These are phyloP conservation scores for Chlorociboria aeruginascens DNA, from an alignment of 495 filamentous ascomycete species.

Conservation along the genomic window DNA sequence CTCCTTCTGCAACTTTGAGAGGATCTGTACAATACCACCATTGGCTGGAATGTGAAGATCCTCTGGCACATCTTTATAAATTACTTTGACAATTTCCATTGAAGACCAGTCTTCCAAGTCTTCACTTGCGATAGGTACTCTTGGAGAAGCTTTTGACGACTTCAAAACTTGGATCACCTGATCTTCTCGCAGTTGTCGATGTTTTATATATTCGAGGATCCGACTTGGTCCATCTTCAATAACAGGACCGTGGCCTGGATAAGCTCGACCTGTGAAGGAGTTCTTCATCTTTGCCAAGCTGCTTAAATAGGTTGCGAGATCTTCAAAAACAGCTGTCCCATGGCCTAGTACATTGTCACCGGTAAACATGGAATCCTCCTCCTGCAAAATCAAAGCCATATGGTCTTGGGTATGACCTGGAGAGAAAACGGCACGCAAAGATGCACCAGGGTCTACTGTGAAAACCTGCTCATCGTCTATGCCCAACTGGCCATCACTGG, in stretches of 20 bases:
- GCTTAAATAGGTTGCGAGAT: slow-evolving; percentile 59
- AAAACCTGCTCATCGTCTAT: slow-evolving; percentile 68
- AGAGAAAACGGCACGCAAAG: slow-evolving; percentile 59
- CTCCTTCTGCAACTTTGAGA: slow-evolving; percentile 58
- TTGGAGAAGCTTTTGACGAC: slow-evolving; percentile 20
- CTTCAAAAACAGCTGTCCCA: slow-evolving; percentile 86
- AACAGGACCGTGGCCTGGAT: slow-evolving; percentile 79
- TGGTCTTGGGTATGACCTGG: slow-evolving; percentile 87
- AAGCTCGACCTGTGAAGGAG: slow-evolving; percentile 56
- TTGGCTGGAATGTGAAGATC: slow-evolving; percentile 63
- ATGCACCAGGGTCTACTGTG: slow-evolving; percentile 54
- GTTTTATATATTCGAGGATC: slow-evolving; percentile 70
- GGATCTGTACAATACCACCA: slow-evolving; percentile 52
- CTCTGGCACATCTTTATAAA: slow-evolving; percentile 71
- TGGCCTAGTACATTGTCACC: slow-evolving; percentile 93
- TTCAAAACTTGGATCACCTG: slow-evolving; percentile 64
- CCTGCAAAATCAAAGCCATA: slow-evolving; percentile 57
- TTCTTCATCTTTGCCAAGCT: slow-evolving; percentile 60
- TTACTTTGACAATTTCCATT: slow-evolving; percentile 72
- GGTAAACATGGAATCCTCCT: slow-evolving; percentile 83
- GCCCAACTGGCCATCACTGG: slow-evolving; percentile 32
- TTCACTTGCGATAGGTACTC: slow-evolving; percentile 10
- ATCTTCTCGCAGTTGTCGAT: slow-evolving; percentile 66
- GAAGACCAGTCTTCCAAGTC: slow-evolving; percentile 40
- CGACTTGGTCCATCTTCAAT: slow-evolving; percentile 52